These are phyloP conservation scores for Zoysia matrella DNA, from an alignment of 202 grass and related monocot species.

Conservation along the genomic window DNA sequence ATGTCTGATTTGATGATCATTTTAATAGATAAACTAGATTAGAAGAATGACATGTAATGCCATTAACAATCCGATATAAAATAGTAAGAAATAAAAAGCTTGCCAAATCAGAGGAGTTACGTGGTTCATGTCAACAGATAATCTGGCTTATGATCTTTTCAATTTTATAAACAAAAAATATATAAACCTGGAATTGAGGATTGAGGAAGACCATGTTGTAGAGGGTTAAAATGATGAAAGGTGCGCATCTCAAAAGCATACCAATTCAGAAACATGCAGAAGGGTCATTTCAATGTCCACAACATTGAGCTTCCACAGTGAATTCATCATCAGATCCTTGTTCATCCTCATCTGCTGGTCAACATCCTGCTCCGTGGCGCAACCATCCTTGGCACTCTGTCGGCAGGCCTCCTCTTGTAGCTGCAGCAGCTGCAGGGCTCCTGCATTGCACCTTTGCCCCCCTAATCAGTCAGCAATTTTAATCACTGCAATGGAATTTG, in stretches of 20 bases:
- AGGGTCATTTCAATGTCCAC: constrained; percentile 97
- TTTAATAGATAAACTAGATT: constrained; percentile 21
- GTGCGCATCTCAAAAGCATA: constrained; percentile 40
- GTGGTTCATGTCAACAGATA: neutral
- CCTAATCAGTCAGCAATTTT: constrained; percentile 63
- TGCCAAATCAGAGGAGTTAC: neutral
- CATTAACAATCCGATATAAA: neutral
- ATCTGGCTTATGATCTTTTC: neutral
- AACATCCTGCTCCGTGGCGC: constrained; percentile 65
- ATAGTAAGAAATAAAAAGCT: neutral
- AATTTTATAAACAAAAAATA: neutral
- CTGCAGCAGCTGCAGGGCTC: constrained; percentile 89
- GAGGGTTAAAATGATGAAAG: neutral
- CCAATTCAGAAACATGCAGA: constrained; percentile 94
- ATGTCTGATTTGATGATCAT: neutral
- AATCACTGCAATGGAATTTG: neutral
- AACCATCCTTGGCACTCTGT: constrained; percentile 71
- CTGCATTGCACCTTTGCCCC: constrained; percentile 63
- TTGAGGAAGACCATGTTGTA: neutral
- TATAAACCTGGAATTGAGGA: neutral
- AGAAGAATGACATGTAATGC: neutral
- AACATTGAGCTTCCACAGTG: constrained; percentile 94
- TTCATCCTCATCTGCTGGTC: constrained; percentile 89
- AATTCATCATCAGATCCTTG: constrained; percentile 97
- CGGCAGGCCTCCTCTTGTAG: constrained; percentile 86